Base-by-base conservation (phyloP, 2,329 filamentous ascomycete species). In the Aspergillus ustus region DNA sequence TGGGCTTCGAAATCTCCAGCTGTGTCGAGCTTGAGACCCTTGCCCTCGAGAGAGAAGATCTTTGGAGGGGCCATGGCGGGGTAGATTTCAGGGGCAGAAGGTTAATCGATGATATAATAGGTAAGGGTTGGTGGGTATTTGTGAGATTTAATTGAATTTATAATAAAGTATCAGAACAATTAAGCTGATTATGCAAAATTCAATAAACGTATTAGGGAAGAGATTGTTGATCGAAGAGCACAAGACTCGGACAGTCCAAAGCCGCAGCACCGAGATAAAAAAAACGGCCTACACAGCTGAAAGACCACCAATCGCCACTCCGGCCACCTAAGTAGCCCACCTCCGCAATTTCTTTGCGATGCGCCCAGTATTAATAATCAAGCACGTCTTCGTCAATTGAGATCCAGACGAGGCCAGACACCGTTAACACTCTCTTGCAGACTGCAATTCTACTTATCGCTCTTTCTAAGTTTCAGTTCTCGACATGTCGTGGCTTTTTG, bases 11-110 rank as follows among this genome's bases (percentile, higher is more conserved):
- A 86, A 78, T 98, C 93, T 67, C 87, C 90, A 55, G 91, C 92
- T 45, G 89, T 92, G 82, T 96, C 89, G 74, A 99, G 91, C 84
- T 97, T 97, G 71, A 98, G 86, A 73, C 90, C 90, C 82, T 91
- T 95, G 78, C 91, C 93, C 79, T 96, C 91, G 69, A 98, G 88
- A 70, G 93, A 93, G 81, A 97, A 98, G 73, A 79, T 66, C 81
- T 85, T 85, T 64, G 80, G 76, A 70, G 80, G 73, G 71, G 83
- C 80, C 85, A 85, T 88, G 66, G 76, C 74, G 72, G 73, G 71
- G 72, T 75, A 75, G 61, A 59, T 67, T 70, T 67, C 67, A 67
- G 69, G 66, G 64, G 67, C 49, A 59, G 50, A 29, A 40, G 40
- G 52, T 17, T 43, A n/a, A n/a, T 50, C 57, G 55, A 53, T 25